Conservation (phyloP, 2,329 filamentous ascomycete genomes). For the Colletotrichum liriopes region DNA sequence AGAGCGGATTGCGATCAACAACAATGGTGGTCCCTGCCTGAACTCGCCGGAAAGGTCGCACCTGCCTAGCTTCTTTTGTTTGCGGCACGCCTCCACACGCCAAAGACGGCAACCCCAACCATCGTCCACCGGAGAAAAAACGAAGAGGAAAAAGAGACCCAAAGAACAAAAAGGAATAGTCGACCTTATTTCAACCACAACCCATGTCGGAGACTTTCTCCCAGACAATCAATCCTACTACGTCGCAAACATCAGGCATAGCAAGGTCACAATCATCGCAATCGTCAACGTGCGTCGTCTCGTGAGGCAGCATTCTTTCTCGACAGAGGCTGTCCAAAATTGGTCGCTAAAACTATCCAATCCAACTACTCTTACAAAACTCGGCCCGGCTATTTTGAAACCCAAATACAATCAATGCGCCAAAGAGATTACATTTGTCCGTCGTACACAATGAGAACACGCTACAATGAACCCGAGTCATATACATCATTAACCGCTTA, state of each 20-base stretch:
- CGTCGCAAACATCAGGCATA: neutral
- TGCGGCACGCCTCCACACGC: constrained; percentile 7
- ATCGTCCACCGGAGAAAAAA: neutral
- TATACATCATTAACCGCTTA: constrained; percentile 26
- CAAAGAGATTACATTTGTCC: neutral
- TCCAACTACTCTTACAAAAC: constrained; percentile 35
- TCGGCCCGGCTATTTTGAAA: constrained; percentile 23
- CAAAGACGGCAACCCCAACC: neutral
- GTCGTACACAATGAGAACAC: neutral
- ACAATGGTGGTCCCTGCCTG: constrained; percentile 29
- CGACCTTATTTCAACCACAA: neutral
- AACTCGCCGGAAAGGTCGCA: constrained; percentile 28
- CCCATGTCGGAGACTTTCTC: too few relatives aligned
- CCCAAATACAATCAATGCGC: constrained; percentile 6
- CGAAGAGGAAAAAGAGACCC: neutral
- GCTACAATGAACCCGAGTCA: neutral
- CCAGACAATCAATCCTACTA: neutral
- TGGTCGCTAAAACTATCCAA: constrained; percentile 20
- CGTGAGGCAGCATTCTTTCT: neutral
- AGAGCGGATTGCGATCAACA: constrained; percentile 11
- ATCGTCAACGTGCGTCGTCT: too few relatives aligned
- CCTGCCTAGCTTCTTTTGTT: constrained; percentile 26
- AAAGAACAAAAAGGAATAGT: too few relatives aligned
- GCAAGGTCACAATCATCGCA: neutral
- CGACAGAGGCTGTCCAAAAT: constrained; percentile 15